Evolutionary conservation across 2,329 filamentous ascomycete genomes (phyloP).

Genomic region (Graphiopsis chlorocephala): DNA sequence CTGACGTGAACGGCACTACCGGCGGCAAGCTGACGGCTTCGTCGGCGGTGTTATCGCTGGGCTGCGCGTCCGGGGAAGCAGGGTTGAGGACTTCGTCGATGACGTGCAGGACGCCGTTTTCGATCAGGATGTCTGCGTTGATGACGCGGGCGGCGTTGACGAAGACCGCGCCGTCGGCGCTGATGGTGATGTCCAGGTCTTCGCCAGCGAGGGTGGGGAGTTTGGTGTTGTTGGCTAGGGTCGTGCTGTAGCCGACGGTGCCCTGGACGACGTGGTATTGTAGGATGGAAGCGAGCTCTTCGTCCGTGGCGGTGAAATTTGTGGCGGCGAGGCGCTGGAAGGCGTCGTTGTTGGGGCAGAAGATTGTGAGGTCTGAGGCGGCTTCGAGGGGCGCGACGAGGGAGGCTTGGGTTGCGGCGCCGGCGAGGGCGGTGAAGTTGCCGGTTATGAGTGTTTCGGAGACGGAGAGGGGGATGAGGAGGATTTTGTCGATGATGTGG

Average conservation of each 20-base stretch:
- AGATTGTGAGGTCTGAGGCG: conserved; percentile 56
- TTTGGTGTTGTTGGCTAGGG: conserved; percentile 37
- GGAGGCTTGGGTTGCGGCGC: conserved; percentile 23
- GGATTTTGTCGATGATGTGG: conserved; percentile 46
- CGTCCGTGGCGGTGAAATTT: conserved; percentile 34
- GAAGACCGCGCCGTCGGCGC: conserved; percentile 35
- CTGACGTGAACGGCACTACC: conserved; percentile 6
- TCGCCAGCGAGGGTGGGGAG: conserved; percentile 37
- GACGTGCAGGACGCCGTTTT: conserved; percentile 50
- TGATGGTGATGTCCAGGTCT: conserved; percentile 41
- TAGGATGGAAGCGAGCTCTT: conserved; percentile 45
- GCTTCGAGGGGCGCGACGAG: conserved; percentile 40
- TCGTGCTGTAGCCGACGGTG: conserved; percentile 52
- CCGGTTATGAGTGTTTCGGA: conserved; percentile 23
- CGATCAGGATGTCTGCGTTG: conserved; percentile 43
- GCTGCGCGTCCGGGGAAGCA: not conserved
- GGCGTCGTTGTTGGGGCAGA: conserved; percentile 59
- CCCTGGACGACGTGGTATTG: conserved; percentile 63
- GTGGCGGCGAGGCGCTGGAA: conserved; percentile 56
- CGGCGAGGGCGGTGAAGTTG: conserved; percentile 32
- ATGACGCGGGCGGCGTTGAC: conserved; percentile 46
- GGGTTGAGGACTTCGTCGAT: conserved; percentile 34
- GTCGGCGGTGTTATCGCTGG: conserved; percentile 3
- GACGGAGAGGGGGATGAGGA: conserved; percentile 39
- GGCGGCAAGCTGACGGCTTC: not conserved